Evolutionary conservation across 1,284 basidiomycete species (phyloP), one percentile per base, ranked within the genome.

Genomic region (Boletus mariae): DNA sequence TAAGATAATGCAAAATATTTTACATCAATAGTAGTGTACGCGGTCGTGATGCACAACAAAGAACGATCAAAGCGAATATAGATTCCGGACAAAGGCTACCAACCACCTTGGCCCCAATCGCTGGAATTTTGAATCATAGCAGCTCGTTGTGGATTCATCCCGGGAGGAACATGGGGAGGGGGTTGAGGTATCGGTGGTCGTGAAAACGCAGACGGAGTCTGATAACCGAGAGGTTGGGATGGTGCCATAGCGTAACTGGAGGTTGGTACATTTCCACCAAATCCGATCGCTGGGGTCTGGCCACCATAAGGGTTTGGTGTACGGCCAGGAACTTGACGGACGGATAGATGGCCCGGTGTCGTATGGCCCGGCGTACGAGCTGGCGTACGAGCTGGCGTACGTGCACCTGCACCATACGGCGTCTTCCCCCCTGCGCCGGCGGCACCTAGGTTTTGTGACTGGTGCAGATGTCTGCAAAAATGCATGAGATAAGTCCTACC

Each of bases 301-400:
- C 76, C 76, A 25, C 79, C 80, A 61, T 88, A 89, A 1, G 88
- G 86, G 61, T 91, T 90, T 13, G 88, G 87, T 43, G 87, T 89
- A 41, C 83, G 78, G n/a, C 77, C 79, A 35, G 58, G 54, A 47
- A 77, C 68, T 61, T 87, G 84, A 46, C 87, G 85, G 43, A 85
- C 77, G 23, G 89, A 91, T 71, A 83, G 75, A 61, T 82, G 85
- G 3, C 89, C 87, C 15, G 90, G 87, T 4, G 88, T 91, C 23
- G 81, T 78, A 59, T 85, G 82, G 13, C 88, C 89, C 13, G 83
- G 82, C 26, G 79, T 80, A 38, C 87, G 78, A 12, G 79, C 90
- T 45, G 90, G 90, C 9, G 90, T 92, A 46, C 88, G 80, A n/a
- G 79, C 73, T 20, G 20, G 20, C 20, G 20, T 20, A 20, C 20